Base-by-base conservation (phyloP, 2,329 filamentous ascomycete species). In the Fusarium coffeatum region DNA sequence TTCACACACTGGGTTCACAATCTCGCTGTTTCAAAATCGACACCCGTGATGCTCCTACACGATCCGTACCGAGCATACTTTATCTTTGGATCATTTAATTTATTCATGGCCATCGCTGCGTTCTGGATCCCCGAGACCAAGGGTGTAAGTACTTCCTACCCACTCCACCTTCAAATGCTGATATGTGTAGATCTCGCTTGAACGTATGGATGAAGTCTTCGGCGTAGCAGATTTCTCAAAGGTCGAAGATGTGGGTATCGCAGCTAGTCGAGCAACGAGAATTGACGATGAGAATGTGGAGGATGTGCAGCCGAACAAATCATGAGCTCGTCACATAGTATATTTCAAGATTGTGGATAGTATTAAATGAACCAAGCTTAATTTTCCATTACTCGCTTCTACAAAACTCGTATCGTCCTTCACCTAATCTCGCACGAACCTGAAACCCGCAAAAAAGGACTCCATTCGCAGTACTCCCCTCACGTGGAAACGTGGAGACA, bases 1-100 rank as follows among this genome's bases (percentile, higher is more conserved):
- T 86, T 88, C 3, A 89, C 86, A 2, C 87, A 90, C 72, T 89
- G 88, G 87, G 75, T 90, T 2, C 90, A 90, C 76, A 90, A 90
- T 71, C 85, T 90, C 41, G 87, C 89, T 4, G 87, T 91, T 20
- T 87, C 88, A 8, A 80, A 87, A 25, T 86, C 87, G 23, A 87
- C 87, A 1, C 88, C 87, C 0, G 84, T 84, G 37, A 90, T 90
- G 89, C 81, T 91, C 66, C 82, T 84, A 80, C 68, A 66, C 11
- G 69, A 65, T 9, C 73, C 74, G 1, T 77, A 72, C 45, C 84
- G 84, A 30, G 84, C 86, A 0, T 90, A 88, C 77, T 82, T 90
- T 60, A 86, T 89, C 51, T 90, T 88, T 76, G 82, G 84, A 8
- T 84, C 78, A 23, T 88, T 89, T 76, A 89, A 87, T 74, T 83